Percentiles rank a stretch among this genome's conserved stretches.
phyloP scores from a whole-genome alignment of 2,329 filamentous ascomycete genomes.

The Monosporascus sp. region DNA sequence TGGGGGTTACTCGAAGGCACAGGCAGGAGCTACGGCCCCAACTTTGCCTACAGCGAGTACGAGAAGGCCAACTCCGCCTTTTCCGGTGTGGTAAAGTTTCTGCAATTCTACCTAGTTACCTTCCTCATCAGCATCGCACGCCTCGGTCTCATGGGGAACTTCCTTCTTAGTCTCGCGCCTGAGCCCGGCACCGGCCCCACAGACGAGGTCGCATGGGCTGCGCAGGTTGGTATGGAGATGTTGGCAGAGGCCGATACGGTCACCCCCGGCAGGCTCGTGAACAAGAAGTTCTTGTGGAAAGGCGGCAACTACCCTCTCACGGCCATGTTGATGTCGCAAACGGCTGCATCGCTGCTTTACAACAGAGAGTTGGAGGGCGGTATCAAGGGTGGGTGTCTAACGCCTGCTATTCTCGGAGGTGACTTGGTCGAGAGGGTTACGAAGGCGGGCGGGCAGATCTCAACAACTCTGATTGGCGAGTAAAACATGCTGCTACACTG shows the following conservation, averaged over 20 bases:
- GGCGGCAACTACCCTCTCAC: slow-evolving; percentile 13
- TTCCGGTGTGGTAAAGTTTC: slow-evolving; percentile 3
- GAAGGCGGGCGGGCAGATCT: neutral
- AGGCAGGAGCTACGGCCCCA: slow-evolving; percentile 8
- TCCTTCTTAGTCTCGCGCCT: slow-evolving; percentile 6
- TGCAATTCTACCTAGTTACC: slow-evolving; percentile 1
- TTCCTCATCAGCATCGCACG: slow-evolving; percentile 1
- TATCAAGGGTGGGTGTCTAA: neutral
- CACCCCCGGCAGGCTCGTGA: slow-evolving; percentile 1
- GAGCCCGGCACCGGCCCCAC: slow-evolving; percentile 14
- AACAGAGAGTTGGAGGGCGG: neutral
- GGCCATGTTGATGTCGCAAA: slow-evolving; percentile 13
- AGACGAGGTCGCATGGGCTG: slow-evolving; percentile 5
- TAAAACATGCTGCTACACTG: neutral
- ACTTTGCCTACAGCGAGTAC: slow-evolving; percentile 16
- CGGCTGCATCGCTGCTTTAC: slow-evolving; percentile 16
- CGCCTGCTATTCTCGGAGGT: neutral
- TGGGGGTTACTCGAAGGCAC: slow-evolving; percentile 14
- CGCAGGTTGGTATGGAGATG: slow-evolving; percentile 8
- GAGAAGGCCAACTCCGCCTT: slow-evolving; percentile 6
- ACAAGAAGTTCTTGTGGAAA: slow-evolving; percentile 11
- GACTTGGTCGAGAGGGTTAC: neutral
- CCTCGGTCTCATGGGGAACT: neutral
- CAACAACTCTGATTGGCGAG: neutral
- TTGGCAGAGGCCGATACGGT: slow-evolving; percentile 11